A percentile compares a stretch with the other conserved stretches of the same genome.
These are phyloP conservation scores for Saccharum spontaneum DNA, from an alignment of 176 grass and related monocot species.

Conservation along the genomic window DNA sequence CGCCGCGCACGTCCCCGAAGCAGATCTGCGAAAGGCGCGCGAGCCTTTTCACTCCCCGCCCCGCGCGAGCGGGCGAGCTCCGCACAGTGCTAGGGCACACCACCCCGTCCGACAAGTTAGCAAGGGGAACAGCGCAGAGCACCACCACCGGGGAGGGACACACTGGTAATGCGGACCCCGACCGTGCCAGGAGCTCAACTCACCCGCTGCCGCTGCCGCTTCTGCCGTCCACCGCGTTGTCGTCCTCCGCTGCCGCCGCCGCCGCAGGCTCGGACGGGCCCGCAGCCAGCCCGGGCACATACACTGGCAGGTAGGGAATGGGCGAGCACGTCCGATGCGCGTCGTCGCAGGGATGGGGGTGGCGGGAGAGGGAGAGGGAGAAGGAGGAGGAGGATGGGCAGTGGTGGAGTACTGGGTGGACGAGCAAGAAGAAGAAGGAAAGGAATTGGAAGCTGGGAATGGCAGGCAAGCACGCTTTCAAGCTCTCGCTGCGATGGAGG, in stretches of 20 bases:
- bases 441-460: constrained; percentile 49
- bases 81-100: constrained; percentile 8
- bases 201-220: constrained; percentile 13
- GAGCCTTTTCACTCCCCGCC: not conserved
- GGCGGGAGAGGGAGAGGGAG: not conserved
- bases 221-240: not conserved
- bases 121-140: constrained; percentile 31
- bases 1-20: constrained; percentile 38
- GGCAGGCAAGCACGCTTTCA: constrained; percentile 98
- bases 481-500: constrained; percentile 32
- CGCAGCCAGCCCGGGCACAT: not conserved
- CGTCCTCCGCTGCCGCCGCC: not conserved
- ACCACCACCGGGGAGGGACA: not conserved
- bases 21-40: constrained; percentile 27
- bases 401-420: not conserved
- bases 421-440: not conserved
- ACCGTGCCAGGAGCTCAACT: constrained; percentile 7
- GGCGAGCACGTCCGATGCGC: not conserved
- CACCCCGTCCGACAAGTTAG: not conserved
- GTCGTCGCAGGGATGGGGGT: not conserved
- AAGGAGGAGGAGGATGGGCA: not conserved
- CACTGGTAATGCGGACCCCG: constrained; percentile 42
- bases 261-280: not conserved
- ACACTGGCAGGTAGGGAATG: not conserved
- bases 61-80: not conserved